These are phyloP conservation scores for Psilocybe cubensis DNA, from an alignment of 768 basidiomycete genomes.

Conservation along the genomic window DNA sequence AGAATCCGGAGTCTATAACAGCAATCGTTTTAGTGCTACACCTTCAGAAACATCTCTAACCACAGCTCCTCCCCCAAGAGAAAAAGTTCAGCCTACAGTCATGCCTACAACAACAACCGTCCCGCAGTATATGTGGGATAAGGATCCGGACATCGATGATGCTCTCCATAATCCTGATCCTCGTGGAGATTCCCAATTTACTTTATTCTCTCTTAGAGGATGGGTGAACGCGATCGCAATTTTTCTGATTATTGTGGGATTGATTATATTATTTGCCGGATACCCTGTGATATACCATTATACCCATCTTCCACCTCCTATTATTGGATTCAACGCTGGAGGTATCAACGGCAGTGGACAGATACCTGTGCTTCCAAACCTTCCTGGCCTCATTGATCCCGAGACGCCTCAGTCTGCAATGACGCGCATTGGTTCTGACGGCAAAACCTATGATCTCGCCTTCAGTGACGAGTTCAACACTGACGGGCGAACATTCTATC, in stretches of 20 bases:
- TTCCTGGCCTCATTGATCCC: slow-evolving; percentile 74
- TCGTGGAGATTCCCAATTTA: slow-evolving; percentile 65
- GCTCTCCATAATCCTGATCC: slow-evolving; percentile 88
- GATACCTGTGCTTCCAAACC: slow-evolving; percentile 71
- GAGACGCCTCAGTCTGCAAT: slow-evolving; percentile 68
- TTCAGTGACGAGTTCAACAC: slow-evolving; percentile 81
- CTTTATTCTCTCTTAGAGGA: slow-evolving; percentile 81
- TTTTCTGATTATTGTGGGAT: slow-evolving; percentile 63
- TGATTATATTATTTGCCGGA: slow-evolving; percentile 84
- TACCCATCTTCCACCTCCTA: slow-evolving; percentile 31
- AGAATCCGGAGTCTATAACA: slow-evolving; percentile 48
- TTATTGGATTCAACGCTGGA: slow-evolving; percentile 81
- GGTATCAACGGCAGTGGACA: slow-evolving; percentile 89
- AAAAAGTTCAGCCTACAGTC: slow-evolving; percentile 30
- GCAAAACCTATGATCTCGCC: slow-evolving; percentile 77
- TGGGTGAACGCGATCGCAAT: slow-evolving; percentile 82
- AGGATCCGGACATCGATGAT: slow-evolving; percentile 89
- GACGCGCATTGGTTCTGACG: slow-evolving; percentile 72
- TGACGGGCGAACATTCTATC: slow-evolving; percentile 69
- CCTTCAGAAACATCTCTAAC: slow-evolving; percentile 41
- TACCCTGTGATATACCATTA: slow-evolving; percentile 81
- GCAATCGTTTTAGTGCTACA: slow-evolving; percentile 58
- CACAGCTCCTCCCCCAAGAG: slow-evolving; percentile 24
- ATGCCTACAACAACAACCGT: slow-evolving; percentile 60
- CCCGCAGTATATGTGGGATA: slow-evolving; percentile 79